Evolutionary conservation across 768 basidiomycete genomes (phyloP).

Genomic region (Boletus vermiculosoides): DNA sequence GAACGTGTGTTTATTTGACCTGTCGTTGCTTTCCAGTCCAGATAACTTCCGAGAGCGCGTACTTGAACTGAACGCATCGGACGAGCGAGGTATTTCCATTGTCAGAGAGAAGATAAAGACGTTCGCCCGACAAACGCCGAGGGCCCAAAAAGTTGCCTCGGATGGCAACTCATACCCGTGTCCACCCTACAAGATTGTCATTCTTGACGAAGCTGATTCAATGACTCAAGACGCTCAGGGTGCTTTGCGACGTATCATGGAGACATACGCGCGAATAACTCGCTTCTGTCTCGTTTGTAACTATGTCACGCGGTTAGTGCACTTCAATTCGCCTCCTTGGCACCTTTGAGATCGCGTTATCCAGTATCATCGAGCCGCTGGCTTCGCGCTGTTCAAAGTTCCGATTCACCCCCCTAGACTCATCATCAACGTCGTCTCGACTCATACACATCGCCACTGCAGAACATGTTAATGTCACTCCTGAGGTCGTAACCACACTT

Average conservation of each 20-base stretch:
- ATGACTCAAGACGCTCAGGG: constrained; percentile 99
- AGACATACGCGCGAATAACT: constrained; percentile 95
- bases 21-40: constrained; percentile 53
- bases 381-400: constrained; percentile 99
- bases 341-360: not conserved
- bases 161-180: constrained; percentile 88
- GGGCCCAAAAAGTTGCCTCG: constrained; percentile 69
- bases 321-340: not conserved
- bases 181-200: constrained; percentile 98
- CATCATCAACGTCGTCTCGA: constrained; percentile 68
- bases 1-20: not conserved
- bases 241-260: constrained; percentile 97
- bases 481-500: constrained; percentile 65
- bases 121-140: constrained; percentile 91
- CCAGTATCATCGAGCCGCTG: constrained; percentile 95
- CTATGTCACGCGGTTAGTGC: constrained; percentile 90
- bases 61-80: constrained; percentile 96
- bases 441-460: constrained; percentile 76
- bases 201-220: constrained; percentile 97
- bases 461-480: constrained; percentile 62
- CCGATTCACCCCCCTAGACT: constrained; percentile 91
- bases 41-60: constrained; percentile 93
- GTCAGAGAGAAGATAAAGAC: constrained; percentile 99
- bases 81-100: constrained; percentile 95
- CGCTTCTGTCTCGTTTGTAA: constrained; percentile 98